phyloP scores from a whole-genome alignment of 371 early-diverging fungal species.

The Synchytrium microbalum region DNA sequence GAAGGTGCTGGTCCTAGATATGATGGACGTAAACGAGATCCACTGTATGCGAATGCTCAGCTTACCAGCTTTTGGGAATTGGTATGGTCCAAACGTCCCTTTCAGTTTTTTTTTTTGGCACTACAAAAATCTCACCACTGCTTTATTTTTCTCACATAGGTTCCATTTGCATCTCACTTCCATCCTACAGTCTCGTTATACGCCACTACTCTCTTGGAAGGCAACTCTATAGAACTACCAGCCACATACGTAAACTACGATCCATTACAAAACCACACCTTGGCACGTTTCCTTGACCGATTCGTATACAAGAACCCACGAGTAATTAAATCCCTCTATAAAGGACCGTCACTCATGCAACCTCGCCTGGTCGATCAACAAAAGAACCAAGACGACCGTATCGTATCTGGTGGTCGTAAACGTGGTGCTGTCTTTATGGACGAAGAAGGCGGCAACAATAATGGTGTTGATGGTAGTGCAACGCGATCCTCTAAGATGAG shows the following conservation, averaged over 20 bases:
- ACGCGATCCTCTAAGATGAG: neutral
- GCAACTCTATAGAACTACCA: conserved; percentile 51
- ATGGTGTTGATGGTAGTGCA: neutral
- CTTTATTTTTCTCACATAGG: conserved; percentile 14
- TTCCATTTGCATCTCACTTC: conserved; percentile 67
- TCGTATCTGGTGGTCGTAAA: conserved; percentile 1
- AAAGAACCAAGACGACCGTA: neutral
- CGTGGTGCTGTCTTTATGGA: neutral
- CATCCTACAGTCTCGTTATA: conserved; percentile 87
- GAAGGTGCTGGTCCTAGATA: conserved; percentile 41
- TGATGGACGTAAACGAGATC: conserved; percentile 82
- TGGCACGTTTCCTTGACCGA: conserved; percentile 87
- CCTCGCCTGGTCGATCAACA: conserved; percentile 15
- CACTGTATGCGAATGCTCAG: conserved; percentile 73
- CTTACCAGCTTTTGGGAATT: conserved; percentile 85
- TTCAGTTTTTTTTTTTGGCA: too few relatives aligned
- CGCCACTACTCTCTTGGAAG: conserved; percentile 60
- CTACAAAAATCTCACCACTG: neutral
- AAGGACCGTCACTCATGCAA: conserved; percentile 50
- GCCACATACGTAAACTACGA: conserved; percentile 62
- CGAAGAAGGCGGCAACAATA: neutral
- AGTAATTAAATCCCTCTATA: conserved; percentile 37
- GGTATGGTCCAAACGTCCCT: too few relatives aligned
- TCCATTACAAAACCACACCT: conserved; percentile 78
- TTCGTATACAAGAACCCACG: conserved; percentile 95